phyloP scores from a whole-genome alignment of 2,329 filamentous ascomycete species.

The Xylariomycetidae sp. region DNA sequence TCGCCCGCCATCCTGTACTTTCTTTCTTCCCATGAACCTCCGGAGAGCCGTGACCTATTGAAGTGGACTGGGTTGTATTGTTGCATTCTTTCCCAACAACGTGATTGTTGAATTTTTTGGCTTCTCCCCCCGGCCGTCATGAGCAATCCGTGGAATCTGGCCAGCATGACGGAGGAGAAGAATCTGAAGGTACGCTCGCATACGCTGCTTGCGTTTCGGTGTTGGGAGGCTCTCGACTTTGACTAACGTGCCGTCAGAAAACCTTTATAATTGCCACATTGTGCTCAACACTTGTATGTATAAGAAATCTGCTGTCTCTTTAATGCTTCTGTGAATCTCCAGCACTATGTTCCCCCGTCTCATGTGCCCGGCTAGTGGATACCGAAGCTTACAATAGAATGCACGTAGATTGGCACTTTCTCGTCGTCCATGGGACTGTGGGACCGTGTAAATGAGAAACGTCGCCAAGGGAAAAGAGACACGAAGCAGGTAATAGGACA shows the following conservation, averaged over 20 bases:
- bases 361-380: too few relatives aligned
- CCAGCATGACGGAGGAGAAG: constrained; percentile 32
- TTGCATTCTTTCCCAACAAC: not conserved
- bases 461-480: constrained; percentile 28
- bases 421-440: constrained; percentile 32
- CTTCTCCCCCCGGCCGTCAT: constrained; percentile 2
- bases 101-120: not conserved
- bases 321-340: too few relatives aligned
- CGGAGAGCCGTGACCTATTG: too few relatives aligned
- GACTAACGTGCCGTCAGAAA: constrained; percentile 20
- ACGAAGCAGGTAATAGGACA: constrained; percentile 19
- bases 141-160: constrained; percentile 14
- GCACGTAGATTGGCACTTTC: constrained; percentile 34
- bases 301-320: too few relatives aligned
- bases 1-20: not conserved
- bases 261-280: constrained; percentile 35
- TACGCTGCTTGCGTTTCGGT: not conserved
- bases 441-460: constrained; percentile 29
- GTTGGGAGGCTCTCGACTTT: not conserved
- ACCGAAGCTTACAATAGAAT: too few relatives aligned
- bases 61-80: too few relatives aligned
- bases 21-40: not conserved
- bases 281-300: constrained; percentile 32
- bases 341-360: too few relatives aligned
- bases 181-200: constrained; percentile 28